Evolutionary conservation across 1,139 yeast genomes (phyloP), one percentile per base, ranked within the genome.

Genomic region (Scheffersomyces insectosa): DNA sequence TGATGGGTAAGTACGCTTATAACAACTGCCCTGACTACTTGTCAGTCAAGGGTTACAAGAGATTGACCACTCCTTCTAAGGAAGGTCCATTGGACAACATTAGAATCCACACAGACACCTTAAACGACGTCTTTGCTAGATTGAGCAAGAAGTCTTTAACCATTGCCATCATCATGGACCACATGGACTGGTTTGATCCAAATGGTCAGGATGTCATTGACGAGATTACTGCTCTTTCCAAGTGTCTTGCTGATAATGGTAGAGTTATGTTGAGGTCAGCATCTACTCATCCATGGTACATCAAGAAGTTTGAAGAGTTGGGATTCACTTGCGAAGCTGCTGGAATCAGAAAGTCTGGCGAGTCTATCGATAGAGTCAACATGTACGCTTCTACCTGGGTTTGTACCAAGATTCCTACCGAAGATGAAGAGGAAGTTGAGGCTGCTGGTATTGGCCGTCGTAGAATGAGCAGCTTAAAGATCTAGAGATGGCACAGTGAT

Each of bases 311-410:
- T 59, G 88, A 86, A 64, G 65, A 68, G 33, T 70, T 74, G 46
- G 95, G 95, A 0, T 87, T 85, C 62, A 63, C 59, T 41, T 83
- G 90, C 62, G 72, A 75, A 46, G 77, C 93, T 7, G 91, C 85
- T 16, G 91, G 83, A 10, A 75, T 83, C 28, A 77, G 95, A 64
- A 63, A 68, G 42, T 62, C 81, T 29, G 88, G 88, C 5, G 66
- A 72, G 43, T 73, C 85, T 46, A 86, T 87, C 62, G 95, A 87
- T 60, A 76, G 95, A 51, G 85, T 82, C 52, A 87, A 87, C 65
- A 87, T 87, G 95, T 87, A 87, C 60, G 95, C 95, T 1, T 85
- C 91, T 4, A 85, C 95, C 2, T 87, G 95, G 95, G 81, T 87
- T 20, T 85, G 91, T 60, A 82, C 84, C 32, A 85, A 85, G 48